Evolutionary conservation across 129 eudicot genomes (phyloP).

Genomic region (Flaveria bidentis): DNA sequence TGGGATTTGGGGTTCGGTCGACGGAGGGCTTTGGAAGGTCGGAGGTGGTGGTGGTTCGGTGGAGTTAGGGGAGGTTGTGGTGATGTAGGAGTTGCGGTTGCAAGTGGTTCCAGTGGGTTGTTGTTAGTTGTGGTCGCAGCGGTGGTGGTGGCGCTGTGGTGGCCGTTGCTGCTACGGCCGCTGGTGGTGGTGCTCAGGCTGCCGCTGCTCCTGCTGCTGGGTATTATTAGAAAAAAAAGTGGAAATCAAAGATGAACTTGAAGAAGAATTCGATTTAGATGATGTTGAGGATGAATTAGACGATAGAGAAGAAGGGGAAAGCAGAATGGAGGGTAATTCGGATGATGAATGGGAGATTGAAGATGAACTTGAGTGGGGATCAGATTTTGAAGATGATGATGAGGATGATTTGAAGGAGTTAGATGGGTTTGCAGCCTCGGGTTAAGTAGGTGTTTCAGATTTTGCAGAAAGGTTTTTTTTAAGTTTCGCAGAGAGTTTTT

Average conservation of each 20-base stretch:
- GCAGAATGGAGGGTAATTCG: constrained; percentile 38
- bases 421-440: constrained; percentile 74
- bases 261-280: constrained; percentile 29
- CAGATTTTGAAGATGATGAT: constrained; percentile 50
- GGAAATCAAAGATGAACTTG: constrained; percentile 30
- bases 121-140: no score
- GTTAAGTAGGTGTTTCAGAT: constrained; percentile 6
- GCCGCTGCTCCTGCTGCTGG: constrained; percentile 32
- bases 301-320: constrained; percentile 44
- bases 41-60: no score
- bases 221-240: constrained; percentile 66
- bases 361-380: constrained; percentile 61
- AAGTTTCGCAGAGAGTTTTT: no score
- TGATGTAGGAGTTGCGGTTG: no score
- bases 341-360: constrained; percentile 37
- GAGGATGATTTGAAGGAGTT: constrained; percentile 61
- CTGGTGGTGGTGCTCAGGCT: no score
- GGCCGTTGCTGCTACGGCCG: no score
- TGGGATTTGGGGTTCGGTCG: no score
- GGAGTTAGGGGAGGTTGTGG: no score
- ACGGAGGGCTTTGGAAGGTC: no score
- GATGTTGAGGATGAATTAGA: constrained; percentile 42
- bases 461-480: no score
- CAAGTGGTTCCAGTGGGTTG: no score
- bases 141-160: no score